Evolutionary conservation across 805 yeast species (phyloP), one percentile per base, ranked within the genome.

Genomic region (Suhomyces emberorum): DNA sequence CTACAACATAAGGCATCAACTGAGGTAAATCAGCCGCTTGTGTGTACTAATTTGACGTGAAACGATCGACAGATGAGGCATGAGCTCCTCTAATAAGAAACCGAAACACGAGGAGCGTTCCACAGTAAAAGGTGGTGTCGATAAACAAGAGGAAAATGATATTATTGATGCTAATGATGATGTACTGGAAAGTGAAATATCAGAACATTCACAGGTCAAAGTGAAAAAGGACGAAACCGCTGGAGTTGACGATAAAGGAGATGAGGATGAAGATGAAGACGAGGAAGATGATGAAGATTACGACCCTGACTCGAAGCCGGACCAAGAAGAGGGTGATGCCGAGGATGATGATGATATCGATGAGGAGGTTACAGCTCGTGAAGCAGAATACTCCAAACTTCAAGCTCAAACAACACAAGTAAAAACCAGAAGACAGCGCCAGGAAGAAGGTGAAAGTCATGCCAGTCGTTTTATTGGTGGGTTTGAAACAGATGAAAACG

Each of bases 371-470:
- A 61, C 53, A 2, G 66, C 54, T 16, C 30, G 46, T 17, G 28
- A 46, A 24, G 32, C 30, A 23, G 44, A 28, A 1, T 83, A 83
- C 52, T 64, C 74, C 5, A 59, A 60, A 3, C 74, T 83, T 4
- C 84, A 77, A 42, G 77, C 51, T 49, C 69, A 30, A 51, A 65
- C 52, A 10, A 83, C 88, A 0, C 69, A 81, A 36, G 73, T 86
- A 23, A 76, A 77, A 49, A 86, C 95, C 0, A 68, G 95, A 46
- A 70, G 76, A 15, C 91, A 81, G 44, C 58, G 83, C 31, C 61
- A 59, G 19, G 41, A 63, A 15, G 84, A 79, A 14, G 38, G 38
- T 17, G 18, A 22, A 2, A 35, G 26, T 10, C 21, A 29, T n/a
- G 34, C 22, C 11, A 32, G 29, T 27, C 38, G 34, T 27, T 35